Evolutionary conservation across 1,139 yeast species (phyloP), one percentile per base, ranked within the genome.

Genomic region (Blastobotrys illinoisensis): DNA sequence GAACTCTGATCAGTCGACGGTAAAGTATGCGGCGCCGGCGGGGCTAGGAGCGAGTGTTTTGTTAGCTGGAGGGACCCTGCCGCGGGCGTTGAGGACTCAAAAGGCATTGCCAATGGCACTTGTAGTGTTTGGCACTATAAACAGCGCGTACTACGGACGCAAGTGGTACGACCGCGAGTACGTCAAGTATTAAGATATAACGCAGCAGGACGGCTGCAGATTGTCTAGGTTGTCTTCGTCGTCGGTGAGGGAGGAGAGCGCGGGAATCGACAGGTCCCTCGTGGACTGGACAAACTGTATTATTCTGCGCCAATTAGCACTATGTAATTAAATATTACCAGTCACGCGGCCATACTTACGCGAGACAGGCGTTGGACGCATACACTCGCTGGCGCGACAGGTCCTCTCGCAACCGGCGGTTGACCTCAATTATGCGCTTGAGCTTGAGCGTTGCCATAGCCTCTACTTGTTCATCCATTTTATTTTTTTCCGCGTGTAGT

Each of bases 51-150:
- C 28, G 40, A 32, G 40, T 32, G 16, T 32, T 32, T 16, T 32
- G 3, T 32, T 32, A 32, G 40, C 58, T 9, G 79, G 79, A 46
- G 90, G 93, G 20, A 91, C 95, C 9, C 63, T 86, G 16, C 79
- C 82, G 19, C 79, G 98, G 63, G 82, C 91, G 9, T 63, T 82
- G 50, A 81, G 82, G 45, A 74, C 81, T 18, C 76, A 75, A 60
- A 88, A 87, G 67, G 95, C 96, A 0, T 79, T 91, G 53, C 98
- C 98, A 1, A 68, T 87, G 54, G 71, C 77, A 16, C 75, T 91
- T 61, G 74, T 85, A 3, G 74, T 77, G 14, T 70, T 89, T 57
- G 97, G 97, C 44, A 75, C 81, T 6, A 61, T 81, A 16, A 80
- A 90, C 14, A 73, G 88, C 46, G 78, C 76, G 19, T 91, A 88